These are phyloP conservation scores for Spergularia bocconei DNA, from an alignment of 148 eudicot species.

Conservation along the genomic window DNA sequence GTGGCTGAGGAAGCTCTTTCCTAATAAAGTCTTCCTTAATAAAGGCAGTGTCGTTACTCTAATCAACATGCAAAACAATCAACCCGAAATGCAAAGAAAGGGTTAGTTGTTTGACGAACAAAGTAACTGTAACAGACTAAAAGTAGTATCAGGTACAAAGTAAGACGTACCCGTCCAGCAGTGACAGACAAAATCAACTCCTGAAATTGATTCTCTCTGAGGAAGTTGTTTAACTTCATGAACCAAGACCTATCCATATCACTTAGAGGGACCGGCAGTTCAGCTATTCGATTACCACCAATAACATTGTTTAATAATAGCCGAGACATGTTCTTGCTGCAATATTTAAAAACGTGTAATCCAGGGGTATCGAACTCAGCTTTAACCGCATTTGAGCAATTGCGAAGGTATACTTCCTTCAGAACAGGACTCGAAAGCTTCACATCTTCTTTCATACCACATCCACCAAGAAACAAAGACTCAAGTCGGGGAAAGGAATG, in stretches of 20 bases:
- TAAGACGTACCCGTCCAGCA: conserved; percentile 13
- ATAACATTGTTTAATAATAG: conserved; percentile 4
- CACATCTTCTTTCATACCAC: conserved; percentile 18
- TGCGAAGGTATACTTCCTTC: conserved; percentile 14
- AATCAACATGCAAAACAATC: background rate
- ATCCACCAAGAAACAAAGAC: conserved; percentile 17
- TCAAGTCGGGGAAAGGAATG: conserved; percentile 23
- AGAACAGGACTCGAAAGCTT: conserved; percentile 21
- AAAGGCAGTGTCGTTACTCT: conserved; percentile 9
- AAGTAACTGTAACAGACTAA: background rate
- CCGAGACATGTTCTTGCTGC: conserved; percentile 14
- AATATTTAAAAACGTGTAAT: conserved; percentile 10
- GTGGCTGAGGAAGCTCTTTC: conserved; percentile 7
- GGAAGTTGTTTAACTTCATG: conserved; percentile 18
- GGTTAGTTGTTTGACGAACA: background rate
- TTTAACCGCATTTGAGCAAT: conserved; percentile 6
- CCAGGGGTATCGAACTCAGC: conserved; percentile 27
- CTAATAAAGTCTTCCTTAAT: background rate
- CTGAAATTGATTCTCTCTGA: conserved; percentile 20
- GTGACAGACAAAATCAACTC: conserved; percentile 12
- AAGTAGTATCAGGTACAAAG: background rate
- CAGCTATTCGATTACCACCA: conserved; percentile 20
- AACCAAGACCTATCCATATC: conserved; percentile 19
- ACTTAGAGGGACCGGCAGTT: background rate
- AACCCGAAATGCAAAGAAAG: background rate